Conservation (phyloP, 2,329 filamentous ascomycete genomes). For the Monosporascus sp. region DNA sequence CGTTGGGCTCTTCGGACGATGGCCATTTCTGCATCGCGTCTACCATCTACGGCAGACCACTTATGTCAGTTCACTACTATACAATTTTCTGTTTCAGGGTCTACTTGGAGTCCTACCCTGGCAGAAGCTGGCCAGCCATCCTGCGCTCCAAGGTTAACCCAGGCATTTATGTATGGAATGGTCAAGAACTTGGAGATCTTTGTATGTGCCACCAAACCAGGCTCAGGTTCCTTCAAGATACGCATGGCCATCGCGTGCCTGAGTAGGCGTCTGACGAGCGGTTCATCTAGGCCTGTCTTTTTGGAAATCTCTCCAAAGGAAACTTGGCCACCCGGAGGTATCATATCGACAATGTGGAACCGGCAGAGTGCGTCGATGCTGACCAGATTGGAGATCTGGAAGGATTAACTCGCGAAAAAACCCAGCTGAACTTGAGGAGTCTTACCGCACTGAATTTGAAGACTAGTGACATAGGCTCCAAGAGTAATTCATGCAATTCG, state of each 20-base stretch:
- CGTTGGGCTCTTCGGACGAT: slow-evolving; percentile 14
- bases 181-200: slow-evolving; percentile 13
- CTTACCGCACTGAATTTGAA: slow-evolving; percentile 13
- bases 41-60: slow-evolving; percentile 9
- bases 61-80: slow-evolving; percentile 5
- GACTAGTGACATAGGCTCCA: slow-evolving; percentile 43
- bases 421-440: not conserved
- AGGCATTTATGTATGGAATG: slow-evolving; percentile 10
- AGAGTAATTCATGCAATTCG: slow-evolving; percentile 25
- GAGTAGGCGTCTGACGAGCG: slow-evolving; percentile 19
- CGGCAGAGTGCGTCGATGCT: slow-evolving; percentile 20
- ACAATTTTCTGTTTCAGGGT: not conserved
- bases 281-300: slow-evolving; percentile 13
- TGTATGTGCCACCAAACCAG: slow-evolving; percentile 24
- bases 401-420: slow-evolving; percentile 5
- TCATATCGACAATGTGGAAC: slow-evolving; percentile 18
- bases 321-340: slow-evolving; percentile 18
- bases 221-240: slow-evolving; percentile 23
- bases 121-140: slow-evolving; percentile 15
- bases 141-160: slow-evolving; percentile 6
- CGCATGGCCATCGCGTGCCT: slow-evolving; percentile 23
- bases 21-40: slow-evolving; percentile 19
- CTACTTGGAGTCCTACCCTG: slow-evolving; percentile 8
- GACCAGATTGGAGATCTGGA: slow-evolving; percentile 9
- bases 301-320: slow-evolving; percentile 12